A percentile compares a stretch with the other conserved stretches of the same genome.
Conservation (phyloP, 2,329 filamentous ascomycete genomes). For the Gremmenia infestans region DNA sequence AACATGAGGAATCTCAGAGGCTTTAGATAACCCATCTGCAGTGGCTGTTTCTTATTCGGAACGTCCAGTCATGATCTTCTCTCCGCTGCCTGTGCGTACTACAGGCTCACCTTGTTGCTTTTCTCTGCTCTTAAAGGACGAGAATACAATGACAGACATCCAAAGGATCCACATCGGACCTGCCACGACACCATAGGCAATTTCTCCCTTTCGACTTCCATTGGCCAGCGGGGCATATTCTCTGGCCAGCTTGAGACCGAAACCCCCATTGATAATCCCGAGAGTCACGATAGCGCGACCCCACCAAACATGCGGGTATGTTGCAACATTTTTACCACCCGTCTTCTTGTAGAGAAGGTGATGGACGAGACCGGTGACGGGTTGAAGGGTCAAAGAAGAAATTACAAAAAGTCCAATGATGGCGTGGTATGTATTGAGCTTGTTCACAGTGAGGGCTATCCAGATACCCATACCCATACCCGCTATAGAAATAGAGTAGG, state of each 20-base stretch:
- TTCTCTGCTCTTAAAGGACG: conserved; percentile 8
- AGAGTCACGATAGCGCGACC: conserved; percentile 53
- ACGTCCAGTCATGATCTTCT: conserved; percentile 2
- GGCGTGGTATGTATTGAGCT: conserved; percentile 39
- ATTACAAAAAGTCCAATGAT: conserved; percentile 52
- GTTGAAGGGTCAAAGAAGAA: conserved; percentile 50
- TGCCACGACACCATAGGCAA: conserved; percentile 53
- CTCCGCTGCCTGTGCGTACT: background rate
- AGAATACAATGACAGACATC: conserved; percentile 29
- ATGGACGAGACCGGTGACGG: conserved; percentile 52
- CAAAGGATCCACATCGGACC: conserved; percentile 47
- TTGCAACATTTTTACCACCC: conserved; percentile 46
- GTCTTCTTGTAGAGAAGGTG: conserved; percentile 45
- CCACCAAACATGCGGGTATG: conserved; percentile 52
- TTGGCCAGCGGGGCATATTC: conserved; percentile 26
- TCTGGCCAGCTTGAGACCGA: conserved; percentile 49
- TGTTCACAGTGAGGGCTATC: conserved; percentile 23
- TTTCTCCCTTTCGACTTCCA: conserved; percentile 33
- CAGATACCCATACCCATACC: conserved; percentile 55
- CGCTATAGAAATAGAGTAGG: conserved; percentile 53
- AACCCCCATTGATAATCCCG: conserved; percentile 59
- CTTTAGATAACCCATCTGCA: background rate
- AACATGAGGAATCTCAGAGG: too few species aligned
- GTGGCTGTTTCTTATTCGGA: background rate
- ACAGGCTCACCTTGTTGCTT: conserved; percentile 3